phyloP scores from a whole-genome alignment of 768 basidiomycete genomes.

The Leccinum imitatum region DNA sequence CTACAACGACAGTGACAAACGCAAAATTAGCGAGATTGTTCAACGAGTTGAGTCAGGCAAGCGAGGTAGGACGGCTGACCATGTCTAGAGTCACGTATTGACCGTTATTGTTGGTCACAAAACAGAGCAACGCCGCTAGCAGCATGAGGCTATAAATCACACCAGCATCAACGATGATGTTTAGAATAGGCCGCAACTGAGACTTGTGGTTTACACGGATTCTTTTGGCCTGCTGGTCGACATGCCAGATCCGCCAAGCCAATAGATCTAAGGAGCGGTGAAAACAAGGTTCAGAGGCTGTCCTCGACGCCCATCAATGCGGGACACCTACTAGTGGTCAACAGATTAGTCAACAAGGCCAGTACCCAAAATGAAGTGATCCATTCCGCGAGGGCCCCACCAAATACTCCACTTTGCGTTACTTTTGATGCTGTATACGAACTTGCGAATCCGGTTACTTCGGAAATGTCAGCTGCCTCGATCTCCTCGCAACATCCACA shows the following conservation, averaged over 20 bases:
- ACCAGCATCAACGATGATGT: constrained; percentile 38
- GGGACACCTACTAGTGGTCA: constrained; percentile 29
- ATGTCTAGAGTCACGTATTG: constrained; percentile 38
- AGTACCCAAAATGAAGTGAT: constrained; percentile 34
- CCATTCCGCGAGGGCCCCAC: constrained; percentile 31
- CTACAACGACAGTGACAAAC: constrained; percentile 15
- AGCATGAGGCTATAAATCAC: constrained; percentile 38
- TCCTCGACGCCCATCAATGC: neutral
- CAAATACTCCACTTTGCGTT: constrained; percentile 26
- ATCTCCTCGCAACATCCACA: neutral
- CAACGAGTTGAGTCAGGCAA: neutral
- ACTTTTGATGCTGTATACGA: constrained; percentile 17
- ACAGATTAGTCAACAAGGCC: constrained; percentile 35
- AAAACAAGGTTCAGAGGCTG: neutral
- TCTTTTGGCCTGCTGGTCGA: constrained; percentile 22
- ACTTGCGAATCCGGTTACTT: constrained; percentile 23
- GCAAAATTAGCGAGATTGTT: neutral
- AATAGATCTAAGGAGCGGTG: constrained; percentile 21
- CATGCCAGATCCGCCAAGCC: constrained; percentile 32
- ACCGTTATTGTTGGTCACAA: constrained; percentile 27
- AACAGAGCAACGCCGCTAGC: constrained; percentile 32
- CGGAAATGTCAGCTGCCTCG: neutral
- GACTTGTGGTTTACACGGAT: constrained; percentile 13
- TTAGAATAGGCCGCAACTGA: constrained; percentile 19
- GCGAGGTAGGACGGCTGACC: constrained; percentile 20